Conservation (phyloP, 495 filamentous ascomycete genomes). For the Recurvomyces mirabilis region DNA sequence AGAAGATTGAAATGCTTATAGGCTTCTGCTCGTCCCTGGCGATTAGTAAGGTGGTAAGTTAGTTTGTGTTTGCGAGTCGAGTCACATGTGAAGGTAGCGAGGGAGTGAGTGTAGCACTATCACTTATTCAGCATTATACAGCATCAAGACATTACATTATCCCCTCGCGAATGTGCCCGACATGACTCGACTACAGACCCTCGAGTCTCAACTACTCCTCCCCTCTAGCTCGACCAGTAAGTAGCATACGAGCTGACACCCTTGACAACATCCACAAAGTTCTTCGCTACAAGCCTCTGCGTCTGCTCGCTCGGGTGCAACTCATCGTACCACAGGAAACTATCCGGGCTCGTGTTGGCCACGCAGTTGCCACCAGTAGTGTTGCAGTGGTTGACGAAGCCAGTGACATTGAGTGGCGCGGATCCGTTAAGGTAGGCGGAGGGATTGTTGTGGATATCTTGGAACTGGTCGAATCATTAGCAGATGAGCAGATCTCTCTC, state of each 20-base stretch:
- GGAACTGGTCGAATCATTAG: conserved; percentile 32
- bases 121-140: too few species aligned
- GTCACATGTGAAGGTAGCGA: too few species aligned
- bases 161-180: too few species aligned
- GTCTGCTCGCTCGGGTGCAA: conserved; percentile 56
- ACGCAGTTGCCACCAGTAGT: conserved; percentile 27
- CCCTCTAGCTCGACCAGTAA: conserved; percentile 38
- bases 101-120: too few species aligned
- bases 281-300: conserved; percentile 41
- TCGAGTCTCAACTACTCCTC: too few species aligned
- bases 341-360: conserved; percentile 27
- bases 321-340: conserved; percentile 49
- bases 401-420: conserved; percentile 51
- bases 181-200: too few species aligned
- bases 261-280: conserved; percentile 49
- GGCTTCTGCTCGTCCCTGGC: too few species aligned
- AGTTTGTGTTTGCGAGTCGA: too few species aligned
- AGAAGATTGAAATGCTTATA: too few species aligned
- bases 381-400: conserved; percentile 44
- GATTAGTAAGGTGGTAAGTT: too few species aligned
- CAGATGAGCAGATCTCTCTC: not conserved
- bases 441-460: conserved; percentile 52
- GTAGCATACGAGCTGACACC: conserved; percentile 48
- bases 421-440: conserved; percentile 44
- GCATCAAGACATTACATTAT: too few species aligned